These are phyloP conservation scores for Chimonanthus praecox DNA, from an alignment of 164 flowering plant genomes.

Conservation along the genomic window DNA sequence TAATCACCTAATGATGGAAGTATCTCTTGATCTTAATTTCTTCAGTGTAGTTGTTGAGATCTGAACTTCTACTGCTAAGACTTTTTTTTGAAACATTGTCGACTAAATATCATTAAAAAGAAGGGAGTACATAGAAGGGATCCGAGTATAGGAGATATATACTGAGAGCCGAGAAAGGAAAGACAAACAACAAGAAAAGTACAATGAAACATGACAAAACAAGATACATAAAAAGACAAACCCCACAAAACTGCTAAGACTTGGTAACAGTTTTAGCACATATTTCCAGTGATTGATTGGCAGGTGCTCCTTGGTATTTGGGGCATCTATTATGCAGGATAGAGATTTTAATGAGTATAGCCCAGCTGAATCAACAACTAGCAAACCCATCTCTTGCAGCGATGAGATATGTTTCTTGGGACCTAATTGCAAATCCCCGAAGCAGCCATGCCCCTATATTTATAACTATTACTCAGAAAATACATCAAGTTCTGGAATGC, in stretches of 20 bases:
- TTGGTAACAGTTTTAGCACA: slow-evolving; percentile 76
- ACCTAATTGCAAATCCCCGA: slow-evolving; percentile 52
- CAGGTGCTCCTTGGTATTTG: slow-evolving; percentile 97
- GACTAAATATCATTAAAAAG: too few relatives aligned
- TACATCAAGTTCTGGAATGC: slow-evolving; percentile 76
- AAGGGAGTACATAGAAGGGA: too few relatives aligned
- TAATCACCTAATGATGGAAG: too few relatives aligned
- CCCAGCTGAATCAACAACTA: slow-evolving; percentile 71
- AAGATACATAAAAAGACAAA: too few relatives aligned
- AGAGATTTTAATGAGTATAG: slow-evolving; percentile 73
- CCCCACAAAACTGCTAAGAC: slow-evolving; percentile 18
- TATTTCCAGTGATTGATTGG: slow-evolving; percentile 97
- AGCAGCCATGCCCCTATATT: slow-evolving; percentile 69
- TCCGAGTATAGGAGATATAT: too few relatives aligned
- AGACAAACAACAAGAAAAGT: too few relatives aligned
- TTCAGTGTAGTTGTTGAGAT: background rate
- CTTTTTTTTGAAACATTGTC: background rate
- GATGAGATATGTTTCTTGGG: slow-evolving; percentile 62
- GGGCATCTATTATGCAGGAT: slow-evolving; percentile 99
- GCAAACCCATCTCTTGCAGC: slow-evolving; percentile 68
- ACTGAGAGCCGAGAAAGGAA: too few relatives aligned
- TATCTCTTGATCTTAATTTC: background rate
- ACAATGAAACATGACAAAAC: too few relatives aligned
- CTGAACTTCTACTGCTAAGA: slow-evolving; percentile 9
- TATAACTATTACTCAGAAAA: slow-evolving; percentile 51